These are phyloP conservation scores for Penicillium angulare DNA, from an alignment of 495 filamentous ascomycete species.

Conservation along the genomic window DNA sequence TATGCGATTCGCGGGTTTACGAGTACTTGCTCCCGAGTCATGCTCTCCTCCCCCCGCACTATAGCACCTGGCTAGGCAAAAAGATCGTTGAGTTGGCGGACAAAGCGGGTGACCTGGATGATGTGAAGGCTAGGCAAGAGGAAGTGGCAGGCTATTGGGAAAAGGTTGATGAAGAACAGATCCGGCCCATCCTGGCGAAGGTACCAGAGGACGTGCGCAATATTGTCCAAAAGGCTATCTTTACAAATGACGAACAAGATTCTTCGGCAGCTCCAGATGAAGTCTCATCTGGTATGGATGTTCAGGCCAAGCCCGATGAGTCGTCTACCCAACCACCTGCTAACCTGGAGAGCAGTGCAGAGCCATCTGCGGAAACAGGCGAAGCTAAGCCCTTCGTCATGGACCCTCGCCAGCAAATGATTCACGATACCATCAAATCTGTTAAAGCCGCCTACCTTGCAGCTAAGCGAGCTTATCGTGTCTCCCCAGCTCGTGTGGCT, in stretches of 20 bases:
- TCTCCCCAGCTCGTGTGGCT: conserved; percentile 64
- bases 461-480: conserved; percentile 79
- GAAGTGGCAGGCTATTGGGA: conserved; percentile 82
- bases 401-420: conserved; percentile 26
- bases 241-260: conserved; percentile 25
- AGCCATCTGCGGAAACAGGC: not conserved
- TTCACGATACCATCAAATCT: conserved; percentile 65
- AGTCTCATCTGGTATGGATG: not conserved
- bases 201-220: conserved; percentile 48
- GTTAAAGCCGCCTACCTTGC: conserved; percentile 74
- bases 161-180: conserved; percentile 68
- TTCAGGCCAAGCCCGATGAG: conserved; percentile 7
- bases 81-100: conserved; percentile 71
- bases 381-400: conserved; percentile 20
- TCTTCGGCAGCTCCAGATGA: conserved; percentile 11
- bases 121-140: conserved; percentile 63
- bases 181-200: conserved; percentile 67
- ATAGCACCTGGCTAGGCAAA: conserved; percentile 76
- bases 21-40: conserved; percentile 94
- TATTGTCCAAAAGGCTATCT: conserved; percentile 41
- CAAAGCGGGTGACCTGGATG: conserved; percentile 65
- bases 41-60: conserved; percentile 87
- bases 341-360: conserved; percentile 4
- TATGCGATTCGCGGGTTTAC: conserved; percentile 91
- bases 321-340: conserved; percentile 1